Evolutionary conservation across 116 monocot genomes (phyloP).

Genomic region (Iris pallida): DNA sequence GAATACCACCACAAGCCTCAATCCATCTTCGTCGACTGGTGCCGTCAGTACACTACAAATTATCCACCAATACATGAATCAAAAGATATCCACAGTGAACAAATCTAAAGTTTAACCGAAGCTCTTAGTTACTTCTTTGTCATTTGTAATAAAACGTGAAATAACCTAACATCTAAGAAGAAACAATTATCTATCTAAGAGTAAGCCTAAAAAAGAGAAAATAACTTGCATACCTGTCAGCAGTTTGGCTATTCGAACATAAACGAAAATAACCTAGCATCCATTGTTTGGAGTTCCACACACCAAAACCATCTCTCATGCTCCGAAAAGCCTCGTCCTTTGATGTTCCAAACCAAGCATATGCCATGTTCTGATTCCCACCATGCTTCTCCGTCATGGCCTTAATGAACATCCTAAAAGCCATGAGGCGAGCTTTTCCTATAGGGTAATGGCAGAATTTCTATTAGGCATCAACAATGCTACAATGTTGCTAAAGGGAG

Average conservation of each 20-base stretch:
- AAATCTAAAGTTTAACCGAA: too few relatives aligned
- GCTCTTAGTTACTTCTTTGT: background rate
- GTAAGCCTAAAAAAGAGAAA: background rate
- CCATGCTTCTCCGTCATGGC: conserved; percentile 33
- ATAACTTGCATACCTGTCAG: conserved; percentile 33
- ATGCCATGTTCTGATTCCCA: conserved; percentile 41
- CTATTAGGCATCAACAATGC: conserved; percentile 20
- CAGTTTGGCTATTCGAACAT: conserved; percentile 18
- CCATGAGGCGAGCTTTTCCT: conserved; percentile 19
- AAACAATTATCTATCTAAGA: too few relatives aligned
- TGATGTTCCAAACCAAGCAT: conserved; percentile 42
- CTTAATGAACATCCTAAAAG: conserved; percentile 27
- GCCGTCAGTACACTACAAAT: conserved; percentile 44
- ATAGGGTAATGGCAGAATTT: conserved; percentile 11
- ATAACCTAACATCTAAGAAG: background rate
- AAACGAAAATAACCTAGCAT: conserved; percentile 29
- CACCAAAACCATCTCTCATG: conserved; percentile 37
- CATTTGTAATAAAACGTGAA: background rate
- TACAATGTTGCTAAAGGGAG: conserved; percentile 29
- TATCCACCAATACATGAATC: too few relatives aligned
- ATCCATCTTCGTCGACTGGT: conserved; percentile 27
- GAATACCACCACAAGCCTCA: conserved; percentile 38
- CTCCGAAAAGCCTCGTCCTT: conserved; percentile 28
- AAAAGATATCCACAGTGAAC: too few relatives aligned
- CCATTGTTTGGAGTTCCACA: conserved; percentile 17